phyloP scores from a whole-genome alignment of 176 grass and related monocot genomes.

The Avena eriantha region DNA sequence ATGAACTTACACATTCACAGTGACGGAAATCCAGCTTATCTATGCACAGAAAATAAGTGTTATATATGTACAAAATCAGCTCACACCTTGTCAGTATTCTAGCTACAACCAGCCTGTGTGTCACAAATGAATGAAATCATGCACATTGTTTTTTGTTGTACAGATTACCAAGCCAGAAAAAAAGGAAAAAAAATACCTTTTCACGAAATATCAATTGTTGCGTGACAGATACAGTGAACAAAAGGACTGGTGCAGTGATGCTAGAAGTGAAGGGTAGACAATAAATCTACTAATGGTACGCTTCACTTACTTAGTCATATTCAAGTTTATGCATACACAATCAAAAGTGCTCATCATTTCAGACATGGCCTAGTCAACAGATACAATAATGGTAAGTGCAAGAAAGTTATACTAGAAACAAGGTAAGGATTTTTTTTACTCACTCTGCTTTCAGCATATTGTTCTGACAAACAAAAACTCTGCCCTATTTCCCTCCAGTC shows the following conservation, averaged over 20 bases:
- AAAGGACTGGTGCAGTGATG: no score
- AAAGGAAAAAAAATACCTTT: background rate
- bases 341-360: background rate
- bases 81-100: background rate
- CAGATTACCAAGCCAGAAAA: background rate
- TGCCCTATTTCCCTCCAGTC: slow-evolving; percentile 18
- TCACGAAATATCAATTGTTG: no score
- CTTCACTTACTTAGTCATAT: background rate
- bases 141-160: background rate
- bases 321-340: background rate
- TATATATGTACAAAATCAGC: background rate
- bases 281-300: background rate
- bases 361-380: background rate
- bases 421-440: slow-evolving; percentile 14
- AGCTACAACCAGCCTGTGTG: background rate
- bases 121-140: background rate
- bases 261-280: background rate
- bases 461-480: background rate
- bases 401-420: background rate
- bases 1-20: background rate
- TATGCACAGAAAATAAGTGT: background rate
- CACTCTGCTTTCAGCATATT: slow-evolving; percentile 13
- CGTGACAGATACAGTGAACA: no score
- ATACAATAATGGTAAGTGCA: background rate
- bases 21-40: no score